A percentile compares a stretch with the other conserved stretches of the same genome.
These are phyloP conservation scores for Metarhizium anisopliae DNA, from an alignment of 2,329 filamentous ascomycete genomes.

Conservation along the genomic window DNA sequence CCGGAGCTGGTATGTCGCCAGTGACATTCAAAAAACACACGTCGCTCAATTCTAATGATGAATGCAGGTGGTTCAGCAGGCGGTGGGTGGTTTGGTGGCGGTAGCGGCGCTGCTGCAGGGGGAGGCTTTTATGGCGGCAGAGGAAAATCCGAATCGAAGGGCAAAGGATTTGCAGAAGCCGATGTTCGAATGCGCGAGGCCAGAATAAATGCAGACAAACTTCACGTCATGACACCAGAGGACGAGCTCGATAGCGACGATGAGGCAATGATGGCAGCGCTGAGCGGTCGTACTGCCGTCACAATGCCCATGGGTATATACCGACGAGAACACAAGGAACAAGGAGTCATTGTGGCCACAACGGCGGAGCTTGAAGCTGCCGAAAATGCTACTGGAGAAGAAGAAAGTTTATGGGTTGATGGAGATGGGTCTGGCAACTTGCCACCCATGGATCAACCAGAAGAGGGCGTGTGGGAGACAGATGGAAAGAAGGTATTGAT, in stretches of 20 bases:
- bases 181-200: conserved; percentile 27
- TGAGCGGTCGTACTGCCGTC: conserved; percentile 20
- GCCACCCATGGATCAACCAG: conserved; percentile 19
- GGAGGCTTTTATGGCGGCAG: conserved; percentile 18
- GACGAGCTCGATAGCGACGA: conserved; percentile 38
- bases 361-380: conserved; percentile 49
- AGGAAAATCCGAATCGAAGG: conserved; percentile 23
- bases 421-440: conserved; percentile 19
- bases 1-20: conserved; percentile 12
- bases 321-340: conserved; percentile 44
- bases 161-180: conserved; percentile 30
- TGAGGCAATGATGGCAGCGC: conserved; percentile 29
- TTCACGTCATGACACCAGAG: conserved; percentile 34
- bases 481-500: conserved; percentile 28
- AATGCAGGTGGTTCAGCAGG: conserved; percentile 12
- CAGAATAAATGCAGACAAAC: conserved; percentile 48
- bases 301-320: conserved; percentile 48
- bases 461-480: conserved; percentile 36
- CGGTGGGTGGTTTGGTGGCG: conserved; percentile 22
- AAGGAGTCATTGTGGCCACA: conserved; percentile 44
- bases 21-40: neutral
- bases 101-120: conserved; percentile 17
- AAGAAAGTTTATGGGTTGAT: conserved; percentile 38
- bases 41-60: neutral
- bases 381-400: conserved; percentile 35